phyloP scores from a whole-genome alignment of 345 rosid species.

The Diplotaxis tenuifolia region DNA sequence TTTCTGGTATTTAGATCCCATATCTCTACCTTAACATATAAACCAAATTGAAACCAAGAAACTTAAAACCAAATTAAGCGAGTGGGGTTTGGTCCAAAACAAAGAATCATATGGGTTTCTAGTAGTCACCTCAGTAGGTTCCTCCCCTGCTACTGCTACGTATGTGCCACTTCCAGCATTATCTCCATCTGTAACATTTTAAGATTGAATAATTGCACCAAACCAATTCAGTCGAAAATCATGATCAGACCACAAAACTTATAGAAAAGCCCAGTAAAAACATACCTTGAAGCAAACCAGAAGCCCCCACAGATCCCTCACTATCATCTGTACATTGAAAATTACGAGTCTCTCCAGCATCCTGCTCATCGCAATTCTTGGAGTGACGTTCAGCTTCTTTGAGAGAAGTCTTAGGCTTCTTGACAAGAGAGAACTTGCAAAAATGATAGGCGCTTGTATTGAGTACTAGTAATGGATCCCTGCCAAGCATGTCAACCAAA shows the following conservation, averaged over 20 bases:
- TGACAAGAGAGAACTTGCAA: slow-evolving; percentile 88
- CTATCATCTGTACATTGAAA: slow-evolving; percentile 31
- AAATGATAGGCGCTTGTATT: slow-evolving; percentile 74
- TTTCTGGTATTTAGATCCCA: slow-evolving; percentile 74
- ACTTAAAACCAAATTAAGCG: background rate
- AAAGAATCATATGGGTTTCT: background rate
- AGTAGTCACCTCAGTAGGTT: slow-evolving; percentile 58
- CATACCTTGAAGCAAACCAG: slow-evolving; percentile 43
- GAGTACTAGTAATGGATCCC: slow-evolving; percentile 58
- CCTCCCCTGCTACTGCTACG: slow-evolving; percentile 80
- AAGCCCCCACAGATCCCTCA: slow-evolving; percentile 34
- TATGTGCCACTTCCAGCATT: slow-evolving; percentile 45
- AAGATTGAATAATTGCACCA: background rate
- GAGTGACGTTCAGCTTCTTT: slow-evolving; percentile 31
- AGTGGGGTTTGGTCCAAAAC: background rate
- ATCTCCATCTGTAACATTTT: slow-evolving; percentile 34
- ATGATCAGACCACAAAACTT: background rate
- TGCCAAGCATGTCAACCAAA: slow-evolving; percentile 34
- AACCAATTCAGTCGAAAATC: background rate
- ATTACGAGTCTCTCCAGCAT: slow-evolving; percentile 26
- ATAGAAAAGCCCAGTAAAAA: slow-evolving; percentile 3
- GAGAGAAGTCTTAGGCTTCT: slow-evolving; percentile 43
- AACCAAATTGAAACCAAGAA: slow-evolving; percentile 16
- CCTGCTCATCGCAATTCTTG: slow-evolving; percentile 27
- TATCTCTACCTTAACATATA: slow-evolving; percentile 63